Evolutionary conservation across 148 eudicot genomes (phyloP), one percentile per base, ranked within the genome.

Genomic region (Persicaria tinctoria): DNA sequence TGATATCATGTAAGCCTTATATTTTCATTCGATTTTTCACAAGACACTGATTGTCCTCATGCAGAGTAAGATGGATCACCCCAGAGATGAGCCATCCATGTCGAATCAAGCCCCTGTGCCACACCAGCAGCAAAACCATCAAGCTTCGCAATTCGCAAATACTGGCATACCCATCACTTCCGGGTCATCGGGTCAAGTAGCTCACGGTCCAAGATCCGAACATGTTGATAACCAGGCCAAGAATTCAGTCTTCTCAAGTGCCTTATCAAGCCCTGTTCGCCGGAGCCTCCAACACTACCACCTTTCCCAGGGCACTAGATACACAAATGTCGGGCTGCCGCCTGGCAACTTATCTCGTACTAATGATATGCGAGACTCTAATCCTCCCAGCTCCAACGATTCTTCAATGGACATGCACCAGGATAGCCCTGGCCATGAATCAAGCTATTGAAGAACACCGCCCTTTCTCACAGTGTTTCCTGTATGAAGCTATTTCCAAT

Each of bases 381-480:
- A 85, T 75, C 79, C 86, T 48, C 64, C 17, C 53, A 80, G 77
- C 72, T 84, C 87, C 51, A 85, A 85, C 47, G 98, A 91, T 80
- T 86, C 93, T 9, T 83, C 91, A 46, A 91, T 93, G 98, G 97
- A 93, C 76, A 91, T 93, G 96, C 88, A 91, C 73, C 78, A 88
- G 70, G 96, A 89, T 76, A 92, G 90, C 80, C 89, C 92, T 18
- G 84, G 80, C 50, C 90, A 84, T 45, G 90, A 89, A 78, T 84
- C 93, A 78, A 79, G 83, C 80, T 83, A 80, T 78, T 87, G 85
- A 90, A 41, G 9, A 0, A 20, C 27, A 8, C 68, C 27, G 68
- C 27, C 8, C 17, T 68, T 57, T 57, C 14, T 55, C 59, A 14
- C 59, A 14, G 59, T n/a, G 18, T n/a, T 55, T 16, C 59, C 6